A percentile compares a stretch with the other conserved stretches of the same genome.
Evolutionary conservation across 1,139 yeast species (phyloP).

Genomic region (Geotrichum bryndzae): DNA sequence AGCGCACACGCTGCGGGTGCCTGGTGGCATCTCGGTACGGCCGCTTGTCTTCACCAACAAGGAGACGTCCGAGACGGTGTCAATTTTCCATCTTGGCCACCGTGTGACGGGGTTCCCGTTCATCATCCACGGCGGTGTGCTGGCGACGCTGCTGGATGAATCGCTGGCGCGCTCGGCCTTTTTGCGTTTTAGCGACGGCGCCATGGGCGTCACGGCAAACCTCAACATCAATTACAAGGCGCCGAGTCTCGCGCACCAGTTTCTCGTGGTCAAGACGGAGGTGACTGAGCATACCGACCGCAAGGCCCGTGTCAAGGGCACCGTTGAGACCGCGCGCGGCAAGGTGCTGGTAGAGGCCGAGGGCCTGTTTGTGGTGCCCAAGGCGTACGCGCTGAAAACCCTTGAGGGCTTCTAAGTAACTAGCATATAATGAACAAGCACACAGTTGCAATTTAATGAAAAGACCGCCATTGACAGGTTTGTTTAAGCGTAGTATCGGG

Average conservation of each 20-base stretch:
- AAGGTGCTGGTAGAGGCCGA: conserved; percentile 36
- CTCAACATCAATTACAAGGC: conserved; percentile 54
- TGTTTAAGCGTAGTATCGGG: neutral
- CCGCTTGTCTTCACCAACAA: conserved; percentile 26
- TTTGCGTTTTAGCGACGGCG: conserved; percentile 28
- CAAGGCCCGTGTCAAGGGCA: conserved; percentile 39
- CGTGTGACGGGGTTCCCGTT: conserved; percentile 82
- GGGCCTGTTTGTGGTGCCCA: conserved; percentile 25
- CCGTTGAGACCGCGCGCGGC: conserved; percentile 39
- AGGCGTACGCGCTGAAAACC: conserved; percentile 19
- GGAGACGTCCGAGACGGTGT: conserved; percentile 13
- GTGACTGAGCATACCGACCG: conserved; percentile 32
- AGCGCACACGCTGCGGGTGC: conserved; percentile 43
- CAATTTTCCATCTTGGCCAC: conserved; percentile 48
- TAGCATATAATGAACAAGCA: neutral
- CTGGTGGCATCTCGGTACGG: conserved; percentile 59
- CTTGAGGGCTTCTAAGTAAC: conserved; percentile 1
- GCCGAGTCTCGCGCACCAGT: conserved; percentile 79
- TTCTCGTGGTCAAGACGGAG: conserved; percentile 58
- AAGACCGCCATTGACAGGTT: neutral
- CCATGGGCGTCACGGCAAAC: conserved; percentile 40
- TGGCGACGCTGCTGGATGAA: conserved; percentile 79
- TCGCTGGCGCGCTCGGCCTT: conserved; percentile 57
- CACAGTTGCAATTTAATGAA: neutral
- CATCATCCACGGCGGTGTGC: conserved; percentile 81